Percentiles rank a stretch among this genome's conserved stretches.
Evolutionary conservation across 176 grass and related monocot species (phyloP).

Genomic region (Triticum turgidum): DNA sequence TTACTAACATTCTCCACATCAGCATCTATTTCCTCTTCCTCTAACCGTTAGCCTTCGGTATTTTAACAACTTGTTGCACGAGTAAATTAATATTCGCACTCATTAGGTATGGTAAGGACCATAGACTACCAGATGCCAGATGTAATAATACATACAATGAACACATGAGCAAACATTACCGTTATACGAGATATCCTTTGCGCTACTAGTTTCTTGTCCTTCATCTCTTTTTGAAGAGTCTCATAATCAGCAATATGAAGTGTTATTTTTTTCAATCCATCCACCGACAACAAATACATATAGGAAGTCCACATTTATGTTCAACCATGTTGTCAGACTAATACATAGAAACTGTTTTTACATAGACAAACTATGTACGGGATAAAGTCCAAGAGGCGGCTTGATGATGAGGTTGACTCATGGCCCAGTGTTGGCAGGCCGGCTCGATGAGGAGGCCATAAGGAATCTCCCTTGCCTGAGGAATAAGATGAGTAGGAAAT

Average conservation of each 20-base stretch:
- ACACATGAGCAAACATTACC: constrained; percentile 41
- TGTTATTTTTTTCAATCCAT: too few relatives aligned
- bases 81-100: background rate
- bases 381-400: background rate
- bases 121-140: background rate
- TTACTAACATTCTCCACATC: constrained; percentile 58
- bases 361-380: background rate
- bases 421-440: too few relatives aligned
- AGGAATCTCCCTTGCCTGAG: too few relatives aligned
- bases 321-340: background rate
- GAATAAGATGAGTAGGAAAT: too few relatives aligned
- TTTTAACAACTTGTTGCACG: constrained; percentile 48
- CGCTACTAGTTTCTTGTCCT: constrained; percentile 60
- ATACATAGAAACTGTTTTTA: background rate
- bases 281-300: background rate
- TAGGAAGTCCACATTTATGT: background rate
- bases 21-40: constrained; percentile 55
- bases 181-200: constrained; percentile 70
- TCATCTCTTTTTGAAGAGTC: constrained; percentile 49
- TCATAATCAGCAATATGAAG: constrained; percentile 52
- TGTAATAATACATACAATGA: background rate
- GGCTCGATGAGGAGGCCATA: too few relatives aligned
- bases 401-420: too few relatives aligned
- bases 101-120: background rate
- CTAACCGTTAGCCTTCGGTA: constrained; percentile 74